These are phyloP conservation scores for Pinus taeda DNA, from an alignment of 75 land plant genomes.

Conservation along the genomic window DNA sequence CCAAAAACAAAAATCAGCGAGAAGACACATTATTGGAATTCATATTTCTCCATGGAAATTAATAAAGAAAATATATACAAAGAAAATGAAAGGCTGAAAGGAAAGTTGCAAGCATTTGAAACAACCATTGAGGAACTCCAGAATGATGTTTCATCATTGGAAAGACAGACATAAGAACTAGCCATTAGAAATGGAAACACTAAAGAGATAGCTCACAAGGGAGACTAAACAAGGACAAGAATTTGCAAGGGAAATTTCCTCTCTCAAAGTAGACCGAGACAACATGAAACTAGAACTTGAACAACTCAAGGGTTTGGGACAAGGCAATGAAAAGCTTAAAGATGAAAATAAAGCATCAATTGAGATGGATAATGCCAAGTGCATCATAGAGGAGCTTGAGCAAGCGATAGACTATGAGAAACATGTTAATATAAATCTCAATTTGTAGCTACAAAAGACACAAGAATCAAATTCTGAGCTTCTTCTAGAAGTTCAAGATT, in stretches of 20 bases:
- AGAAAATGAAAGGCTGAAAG: too few species aligned
- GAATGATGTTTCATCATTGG: conserved; percentile 31
- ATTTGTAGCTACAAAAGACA: too few species aligned
- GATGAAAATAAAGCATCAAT: conserved; percentile 11
- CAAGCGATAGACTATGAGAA: conserved; percentile 77
- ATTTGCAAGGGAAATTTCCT: too few species aligned
- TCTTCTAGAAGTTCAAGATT: conserved; percentile 74
- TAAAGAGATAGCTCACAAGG: conserved; percentile 74
- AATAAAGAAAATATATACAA: too few species aligned
- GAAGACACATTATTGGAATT: too few species aligned
- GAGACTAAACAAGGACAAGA: too few species aligned
- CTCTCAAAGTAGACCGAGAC: too few species aligned
- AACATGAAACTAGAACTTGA: too few species aligned
- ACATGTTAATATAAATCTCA: conserved; percentile 56
- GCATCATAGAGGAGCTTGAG: conserved; percentile 60
- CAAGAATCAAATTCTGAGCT: conserved; percentile 89
- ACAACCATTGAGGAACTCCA: conserved; percentile 56
- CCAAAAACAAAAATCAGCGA: too few species aligned
- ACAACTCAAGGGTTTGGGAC: conserved; percentile 39
- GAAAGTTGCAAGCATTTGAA: conserved; percentile 50
- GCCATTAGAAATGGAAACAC: conserved; percentile 71
- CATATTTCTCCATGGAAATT: too few species aligned
- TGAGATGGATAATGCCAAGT: conserved; percentile 28
- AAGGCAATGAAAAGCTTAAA: conserved; percentile 18
- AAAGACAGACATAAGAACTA: conserved; percentile 60